These are phyloP conservation scores for Cryphonectria radicalis DNA, from an alignment of 2,329 filamentous ascomycete genomes.

Conservation along the genomic window DNA sequence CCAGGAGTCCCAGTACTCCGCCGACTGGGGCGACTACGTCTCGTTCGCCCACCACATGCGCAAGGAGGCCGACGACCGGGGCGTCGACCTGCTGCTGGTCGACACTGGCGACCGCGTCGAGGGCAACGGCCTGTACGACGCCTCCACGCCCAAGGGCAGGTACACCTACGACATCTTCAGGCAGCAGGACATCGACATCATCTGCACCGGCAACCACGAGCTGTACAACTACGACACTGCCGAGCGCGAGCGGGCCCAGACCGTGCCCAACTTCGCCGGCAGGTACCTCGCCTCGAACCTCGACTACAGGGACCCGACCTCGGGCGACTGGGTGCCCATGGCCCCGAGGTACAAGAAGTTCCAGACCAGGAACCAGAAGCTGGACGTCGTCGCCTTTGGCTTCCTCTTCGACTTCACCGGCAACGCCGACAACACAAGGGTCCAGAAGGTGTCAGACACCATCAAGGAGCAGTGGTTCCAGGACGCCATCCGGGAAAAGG, in stretches of 20 bases:
- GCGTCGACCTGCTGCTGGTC: slow-evolving; percentile 85
- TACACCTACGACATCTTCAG: slow-evolving; percentile 88
- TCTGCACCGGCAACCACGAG: slow-evolving; percentile 93
- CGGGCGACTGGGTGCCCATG: slow-evolving; percentile 73
- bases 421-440: slow-evolving; percentile 88
- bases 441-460: slow-evolving; percentile 78
- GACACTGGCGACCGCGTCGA: slow-evolving; percentile 95
- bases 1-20: slow-evolving; percentile 91
- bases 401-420: slow-evolving; percentile 93
- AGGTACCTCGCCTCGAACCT: slow-evolving; percentile 91
- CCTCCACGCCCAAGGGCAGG: slow-evolving; percentile 81
- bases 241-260: slow-evolving; percentile 75
- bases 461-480: slow-evolving; percentile 89
- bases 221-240: slow-evolving; percentile 83
- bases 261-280: slow-evolving; percentile 79
- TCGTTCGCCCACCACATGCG: slow-evolving; percentile 88
- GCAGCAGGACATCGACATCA: slow-evolving; percentile 79
- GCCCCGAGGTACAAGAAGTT: slow-evolving; percentile 87
- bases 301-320: slow-evolving; percentile 78
- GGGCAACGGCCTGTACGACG: slow-evolving; percentile 92
- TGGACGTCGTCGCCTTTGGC: slow-evolving; percentile 85
- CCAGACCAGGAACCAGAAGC: slow-evolving; percentile 84
- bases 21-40: slow-evolving; percentile 97
- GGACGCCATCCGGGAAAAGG: slow-evolving; percentile 78
- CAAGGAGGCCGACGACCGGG: slow-evolving; percentile 74